These are phyloP conservation scores for Cicer yamashitae DNA, from an alignment of 306 rosid genomes.

Conservation along the genomic window DNA sequence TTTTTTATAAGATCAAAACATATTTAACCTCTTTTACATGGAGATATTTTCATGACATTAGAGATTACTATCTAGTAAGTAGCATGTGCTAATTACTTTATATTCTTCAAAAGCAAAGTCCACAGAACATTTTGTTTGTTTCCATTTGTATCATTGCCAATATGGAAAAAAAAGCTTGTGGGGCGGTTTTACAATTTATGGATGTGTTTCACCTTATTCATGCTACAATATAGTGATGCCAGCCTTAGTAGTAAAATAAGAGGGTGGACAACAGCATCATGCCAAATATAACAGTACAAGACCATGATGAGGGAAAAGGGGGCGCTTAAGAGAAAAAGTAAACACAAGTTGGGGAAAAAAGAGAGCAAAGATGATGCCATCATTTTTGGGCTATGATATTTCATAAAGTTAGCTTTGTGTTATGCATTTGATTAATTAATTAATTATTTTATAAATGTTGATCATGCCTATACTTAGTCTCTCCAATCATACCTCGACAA, in stretches of 20 bases:
- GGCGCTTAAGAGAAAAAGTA: not conserved
- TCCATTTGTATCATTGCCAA: constrained; percentile 16
- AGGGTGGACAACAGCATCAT: constrained; percentile 49
- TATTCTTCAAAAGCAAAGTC: constrained; percentile 34
- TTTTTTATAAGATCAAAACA: no score
- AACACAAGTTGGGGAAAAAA: not conserved
- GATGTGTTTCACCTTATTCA: constrained; percentile 4
- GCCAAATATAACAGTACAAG: constrained; percentile 47
- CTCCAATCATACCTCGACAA: not conserved
- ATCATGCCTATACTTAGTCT: not conserved
- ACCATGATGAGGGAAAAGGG: not conserved
- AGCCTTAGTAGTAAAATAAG: not conserved
- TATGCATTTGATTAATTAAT: constrained; percentile 30
- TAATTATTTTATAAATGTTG: no score
- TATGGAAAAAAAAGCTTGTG: constrained; percentile 25
- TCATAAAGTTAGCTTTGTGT: constrained; percentile 4
- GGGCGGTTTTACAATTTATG: constrained; percentile 6
- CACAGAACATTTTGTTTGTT: constrained; percentile 39
- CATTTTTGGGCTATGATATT: not conserved
- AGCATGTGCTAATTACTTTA: constrained; percentile 17
- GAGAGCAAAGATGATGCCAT: constrained; percentile 18
- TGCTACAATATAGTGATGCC: constrained; percentile 26
- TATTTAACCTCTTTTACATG: not conserved
- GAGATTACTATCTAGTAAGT: not conserved
- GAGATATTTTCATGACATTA: not conserved